Evolutionary conservation across 495 filamentous ascomycete genomes (phyloP), one percentile per base, ranked within the genome.

Genomic region (Aspergillus nidulans): DNA sequence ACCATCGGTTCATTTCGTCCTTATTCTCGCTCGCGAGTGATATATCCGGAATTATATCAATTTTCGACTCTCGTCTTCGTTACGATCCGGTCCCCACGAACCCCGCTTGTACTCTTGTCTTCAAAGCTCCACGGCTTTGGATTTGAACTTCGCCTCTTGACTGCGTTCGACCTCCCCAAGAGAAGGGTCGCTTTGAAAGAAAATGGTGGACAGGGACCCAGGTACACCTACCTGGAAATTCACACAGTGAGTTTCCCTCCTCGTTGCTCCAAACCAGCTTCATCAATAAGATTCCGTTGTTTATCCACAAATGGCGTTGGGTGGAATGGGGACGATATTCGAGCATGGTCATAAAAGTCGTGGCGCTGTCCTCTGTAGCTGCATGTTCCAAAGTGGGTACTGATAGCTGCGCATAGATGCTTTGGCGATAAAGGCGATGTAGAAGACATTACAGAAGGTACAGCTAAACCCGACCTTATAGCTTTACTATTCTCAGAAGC

Each of bases 371-470:
- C 19, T 40, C n/a, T 10, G 13, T 39, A 12, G 23, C 28, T 36
- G 13, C 25, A 30, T n/a, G 7, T 19, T 20, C 15, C 23, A 6
- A n/a, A 15, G 20, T n/a, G 19, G 30, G 51, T 57, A 26, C 57
- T 61, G 30, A 60, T 54, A 16, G 36, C 1, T 34, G 36, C n/a
- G 26, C 41, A 13, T 62, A 97, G 92, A 78, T 98, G 94, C 80
- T 98, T 98, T 74, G 94, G 94, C 70, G 94, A 98, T 78, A 98
- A 98, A 78, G 94, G 94, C 56, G 94, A 98, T 76, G 95, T 97
- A 60, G 94, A 98, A 73, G 94, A 98, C 77, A 98, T 98, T 62
- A 98, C 94, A 77, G 94, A 98, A 89, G 92, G 92, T 96, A 80
- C 57, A n/a, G 77, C 65, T 20, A 45, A 36, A 40, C 24, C 16